These are phyloP conservation scores for Talaromyces sp. DNA, from an alignment of 2,329 filamentous ascomycete species.

Conservation along the genomic window DNA sequence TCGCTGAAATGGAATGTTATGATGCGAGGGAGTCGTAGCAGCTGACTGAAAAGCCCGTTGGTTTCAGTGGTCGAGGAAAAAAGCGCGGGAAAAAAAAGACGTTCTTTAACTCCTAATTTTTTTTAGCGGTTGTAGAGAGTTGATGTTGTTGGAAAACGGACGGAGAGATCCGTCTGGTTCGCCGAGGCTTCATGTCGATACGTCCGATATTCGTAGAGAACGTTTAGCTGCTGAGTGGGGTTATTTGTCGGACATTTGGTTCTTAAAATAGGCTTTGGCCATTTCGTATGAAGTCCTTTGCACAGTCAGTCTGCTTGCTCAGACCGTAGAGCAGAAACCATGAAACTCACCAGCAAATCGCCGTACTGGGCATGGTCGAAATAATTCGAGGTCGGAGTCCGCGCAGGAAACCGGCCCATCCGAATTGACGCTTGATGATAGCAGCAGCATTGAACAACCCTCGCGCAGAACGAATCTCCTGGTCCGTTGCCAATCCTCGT, in stretches of 20 bases:
- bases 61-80: neutral
- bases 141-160: neutral
- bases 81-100: neutral
- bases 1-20: constrained; percentile 11
- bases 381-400: constrained; percentile 87
- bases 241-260: constrained; percentile 29
- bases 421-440: constrained; percentile 80
- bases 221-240: neutral
- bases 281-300: constrained; percentile 63
- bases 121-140: neutral
- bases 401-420: constrained; percentile 84
- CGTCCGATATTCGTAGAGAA: neutral
- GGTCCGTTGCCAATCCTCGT: constrained; percentile 74
- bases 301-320: neutral
- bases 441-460: constrained; percentile 74
- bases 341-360: constrained; percentile 84
- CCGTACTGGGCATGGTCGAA: constrained; percentile 96
- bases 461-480: constrained; percentile 79
- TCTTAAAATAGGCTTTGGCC: constrained; percentile 65
- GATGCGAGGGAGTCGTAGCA: constrained; percentile 3
- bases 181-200: neutral
- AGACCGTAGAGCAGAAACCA: neutral
- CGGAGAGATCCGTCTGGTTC: neutral
- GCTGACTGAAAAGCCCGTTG: neutral
- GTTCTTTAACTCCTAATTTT: neutral